These are phyloP conservation scores for Thecaphora thlaspeos DNA, from an alignment of 1,284 basidiomycete species.

Conservation along the genomic window DNA sequence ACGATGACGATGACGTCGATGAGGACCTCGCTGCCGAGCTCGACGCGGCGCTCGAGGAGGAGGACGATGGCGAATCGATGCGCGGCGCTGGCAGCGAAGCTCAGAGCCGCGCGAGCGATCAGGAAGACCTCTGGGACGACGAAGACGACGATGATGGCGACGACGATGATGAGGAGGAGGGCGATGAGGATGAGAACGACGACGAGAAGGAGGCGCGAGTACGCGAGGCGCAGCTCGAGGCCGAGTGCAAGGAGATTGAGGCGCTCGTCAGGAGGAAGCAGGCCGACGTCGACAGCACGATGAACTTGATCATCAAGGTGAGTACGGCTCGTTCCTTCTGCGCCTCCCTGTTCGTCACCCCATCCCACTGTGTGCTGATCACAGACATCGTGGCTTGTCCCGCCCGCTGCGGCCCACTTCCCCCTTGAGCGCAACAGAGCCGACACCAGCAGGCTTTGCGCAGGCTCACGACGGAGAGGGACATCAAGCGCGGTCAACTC, in stretches of 20 bases:
- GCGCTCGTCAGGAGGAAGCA: slow-evolving; percentile 50
- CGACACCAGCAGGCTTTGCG: slow-evolving; percentile 52
- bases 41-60: slow-evolving; percentile 58
- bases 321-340: background rate
- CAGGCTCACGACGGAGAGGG: slow-evolving; percentile 48
- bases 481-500: slow-evolving; percentile 52
- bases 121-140: slow-evolving; percentile 50
- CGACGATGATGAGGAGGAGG: slow-evolving; percentile 72
- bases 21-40: slow-evolving; percentile 60
- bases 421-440: slow-evolving; percentile 21
- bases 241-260: slow-evolving; percentile 55
- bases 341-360: too few species aligned
- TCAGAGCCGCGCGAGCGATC: slow-evolving; percentile 41
- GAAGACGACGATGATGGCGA: slow-evolving; percentile 63
- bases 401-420: too few species aligned
- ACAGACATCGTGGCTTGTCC: too few species aligned
- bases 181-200: slow-evolving; percentile 61
- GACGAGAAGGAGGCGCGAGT: slow-evolving; percentile 51
- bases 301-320: slow-evolving; percentile 52
- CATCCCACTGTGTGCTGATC: too few species aligned
- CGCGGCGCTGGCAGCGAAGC: slow-evolving; percentile 53
- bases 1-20: slow-evolving; percentile 66
- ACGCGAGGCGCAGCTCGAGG: slow-evolving; percentile 54
- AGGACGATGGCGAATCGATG: slow-evolving; percentile 63
- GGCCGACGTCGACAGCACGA: slow-evolving; percentile 50